Percentiles rank a stretch among this genome's conserved stretches.
Conservation (phyloP, 2,329 filamentous ascomycete species). For the Cylindrodendrum hubeiense region DNA sequence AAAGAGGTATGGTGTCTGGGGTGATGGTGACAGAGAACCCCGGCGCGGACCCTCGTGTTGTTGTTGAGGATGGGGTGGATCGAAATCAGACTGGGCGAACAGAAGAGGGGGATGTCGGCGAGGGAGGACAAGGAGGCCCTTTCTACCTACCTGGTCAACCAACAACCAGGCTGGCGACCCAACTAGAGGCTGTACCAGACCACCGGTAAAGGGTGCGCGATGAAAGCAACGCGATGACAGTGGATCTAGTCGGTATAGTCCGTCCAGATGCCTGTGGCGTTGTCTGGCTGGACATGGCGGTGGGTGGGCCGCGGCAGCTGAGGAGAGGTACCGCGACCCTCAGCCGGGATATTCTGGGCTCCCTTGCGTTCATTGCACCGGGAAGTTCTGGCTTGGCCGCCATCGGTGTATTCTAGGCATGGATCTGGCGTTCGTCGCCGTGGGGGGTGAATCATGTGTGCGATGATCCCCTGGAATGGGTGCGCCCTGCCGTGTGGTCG, state of each 20-base stretch:
- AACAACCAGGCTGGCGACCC: slow-evolving; percentile 15
- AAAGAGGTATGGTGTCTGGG: neutral
- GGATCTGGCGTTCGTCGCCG: neutral
- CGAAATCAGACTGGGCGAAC: neutral
- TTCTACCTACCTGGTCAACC: slow-evolving; percentile 28
- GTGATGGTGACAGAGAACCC: neutral
- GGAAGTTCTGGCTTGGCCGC: neutral
- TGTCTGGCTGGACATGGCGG: slow-evolving; percentile 24
- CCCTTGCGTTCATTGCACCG: neutral
- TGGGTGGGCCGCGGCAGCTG: neutral
- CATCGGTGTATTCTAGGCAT: neutral
- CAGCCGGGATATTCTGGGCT: neutral
- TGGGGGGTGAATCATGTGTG: neutral
- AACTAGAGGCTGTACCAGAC: slow-evolving; percentile 33
- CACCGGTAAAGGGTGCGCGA: slow-evolving; percentile 28
- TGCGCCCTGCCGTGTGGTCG: neutral
- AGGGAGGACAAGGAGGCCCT: slow-evolving; percentile 13
- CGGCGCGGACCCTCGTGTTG: neutral
- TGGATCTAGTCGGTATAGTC: slow-evolving; percentile 18
- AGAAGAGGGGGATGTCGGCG: neutral
- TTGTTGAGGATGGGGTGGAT: neutral
- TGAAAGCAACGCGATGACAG: slow-evolving; percentile 26
- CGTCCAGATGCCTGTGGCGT: slow-evolving; percentile 30
- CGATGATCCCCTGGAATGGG: neutral
- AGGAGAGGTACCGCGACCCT: slow-evolving; percentile 6